These are phyloP conservation scores for Ophiostoma ulmi DNA, from an alignment of 2,329 filamentous ascomycete genomes.

Conservation along the genomic window DNA sequence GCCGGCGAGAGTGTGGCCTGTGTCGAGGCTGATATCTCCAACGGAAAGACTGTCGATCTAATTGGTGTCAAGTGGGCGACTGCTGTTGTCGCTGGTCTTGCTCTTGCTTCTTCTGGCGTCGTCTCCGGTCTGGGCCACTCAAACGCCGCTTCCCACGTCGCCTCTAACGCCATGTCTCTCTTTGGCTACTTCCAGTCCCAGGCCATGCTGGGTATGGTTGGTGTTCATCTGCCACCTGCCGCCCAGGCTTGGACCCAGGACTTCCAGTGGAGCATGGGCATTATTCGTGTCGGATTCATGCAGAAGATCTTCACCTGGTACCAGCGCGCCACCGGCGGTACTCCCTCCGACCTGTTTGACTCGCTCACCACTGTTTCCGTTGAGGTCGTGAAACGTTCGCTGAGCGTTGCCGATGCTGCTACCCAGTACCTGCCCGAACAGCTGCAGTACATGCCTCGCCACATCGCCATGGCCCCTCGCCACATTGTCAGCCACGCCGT, in stretches of 20 bases:
- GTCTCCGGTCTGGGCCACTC: conserved; percentile 78
- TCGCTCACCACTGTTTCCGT: conserved; percentile 66
- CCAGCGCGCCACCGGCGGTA: conserved; percentile 76
- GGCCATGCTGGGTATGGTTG: conserved; percentile 73
- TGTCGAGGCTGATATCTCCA: conserved; percentile 73
- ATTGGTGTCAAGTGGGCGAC: conserved; percentile 75
- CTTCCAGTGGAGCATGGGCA: conserved; percentile 89
- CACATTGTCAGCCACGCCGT: conserved; percentile 31
- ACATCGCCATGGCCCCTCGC: conserved; percentile 37
- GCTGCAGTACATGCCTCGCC: conserved; percentile 38
- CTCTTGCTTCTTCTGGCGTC: conserved; percentile 68
- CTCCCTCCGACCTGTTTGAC: conserved; percentile 66
- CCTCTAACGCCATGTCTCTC: conserved; percentile 75
- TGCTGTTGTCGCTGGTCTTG: conserved; percentile 70
- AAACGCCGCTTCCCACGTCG: conserved; percentile 81
- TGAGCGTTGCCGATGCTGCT: conserved; percentile 34
- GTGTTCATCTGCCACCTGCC: conserved; percentile 70
- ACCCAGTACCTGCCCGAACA: conserved; percentile 38
- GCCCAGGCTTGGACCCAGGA: conserved; percentile 85
- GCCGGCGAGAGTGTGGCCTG: conserved; percentile 62
- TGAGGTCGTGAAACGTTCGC: conserved; percentile 57
- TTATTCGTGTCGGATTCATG: conserved; percentile 73
- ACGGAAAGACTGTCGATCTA: conserved; percentile 78
- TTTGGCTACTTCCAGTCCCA: conserved; percentile 86
- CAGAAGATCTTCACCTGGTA: conserved; percentile 83